Conservation (phyloP, 1,139 yeast species). For the Debaryomyces sp. region DNA sequence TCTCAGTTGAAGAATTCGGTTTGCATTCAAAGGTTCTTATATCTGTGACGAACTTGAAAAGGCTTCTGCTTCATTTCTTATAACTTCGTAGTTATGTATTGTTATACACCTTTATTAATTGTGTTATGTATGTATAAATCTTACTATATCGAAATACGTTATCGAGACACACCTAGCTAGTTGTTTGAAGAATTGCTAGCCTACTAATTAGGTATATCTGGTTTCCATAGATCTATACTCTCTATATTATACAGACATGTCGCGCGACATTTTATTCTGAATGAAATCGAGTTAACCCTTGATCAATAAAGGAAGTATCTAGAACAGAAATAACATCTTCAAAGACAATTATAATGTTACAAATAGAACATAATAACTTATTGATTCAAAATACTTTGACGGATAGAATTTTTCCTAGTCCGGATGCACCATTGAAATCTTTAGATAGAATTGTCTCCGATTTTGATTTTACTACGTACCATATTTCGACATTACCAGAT, state of each 20-base stretch:
- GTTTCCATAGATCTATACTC: neutral
- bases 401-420: constrained; percentile 36
- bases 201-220: neutral
- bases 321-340: neutral
- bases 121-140: neutral
- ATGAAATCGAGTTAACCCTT: neutral
- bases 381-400: constrained; percentile 46
- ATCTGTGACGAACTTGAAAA: neutral
- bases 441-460: constrained; percentile 91
- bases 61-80: neutral
- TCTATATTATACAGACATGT: neutral
- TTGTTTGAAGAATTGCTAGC: no score
- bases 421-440: constrained; percentile 44
- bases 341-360: constrained; percentile 34
- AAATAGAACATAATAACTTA: constrained; percentile 47
- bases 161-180: no score
- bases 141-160: neutral
- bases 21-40: neutral
- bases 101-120: neutral
- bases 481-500: constrained; percentile 77
- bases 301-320: neutral
- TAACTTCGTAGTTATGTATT: neutral
- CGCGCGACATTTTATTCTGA: constrained; percentile 5
- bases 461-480: constrained; percentile 94
- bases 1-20: neutral